Percentiles rank a stretch among this genome's conserved stretches.
Evolutionary conservation across 192 early-diverging fungal genomes (phyloP).

Genomic region (Coemansia javaensis): DNA sequence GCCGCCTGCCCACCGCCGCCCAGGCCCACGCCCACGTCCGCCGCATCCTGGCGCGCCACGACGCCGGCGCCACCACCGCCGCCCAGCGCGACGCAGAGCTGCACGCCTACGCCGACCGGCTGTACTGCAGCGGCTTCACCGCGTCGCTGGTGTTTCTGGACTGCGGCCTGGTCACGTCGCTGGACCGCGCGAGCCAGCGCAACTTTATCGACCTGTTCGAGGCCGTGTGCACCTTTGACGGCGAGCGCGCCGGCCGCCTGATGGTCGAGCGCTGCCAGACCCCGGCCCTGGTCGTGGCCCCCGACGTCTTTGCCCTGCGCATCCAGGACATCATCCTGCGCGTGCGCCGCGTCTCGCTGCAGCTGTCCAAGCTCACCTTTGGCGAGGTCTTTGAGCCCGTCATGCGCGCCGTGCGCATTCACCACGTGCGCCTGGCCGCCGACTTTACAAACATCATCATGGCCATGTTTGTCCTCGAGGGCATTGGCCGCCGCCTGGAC

Average conservation of each 20-base stretch:
- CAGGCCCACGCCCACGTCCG: slow-evolving; percentile 34
- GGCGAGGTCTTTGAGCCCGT: slow-evolving; percentile 75
- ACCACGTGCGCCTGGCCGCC: slow-evolving; percentile 90
- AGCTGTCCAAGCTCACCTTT: slow-evolving; percentile 76
- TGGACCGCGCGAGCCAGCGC: slow-evolving; percentile 65
- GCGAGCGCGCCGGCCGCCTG: slow-evolving; percentile 69
- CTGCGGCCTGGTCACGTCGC: slow-evolving; percentile 79
- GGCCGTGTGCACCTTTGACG: slow-evolving; percentile 84
- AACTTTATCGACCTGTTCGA: slow-evolving; percentile 92
- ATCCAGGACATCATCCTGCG: slow-evolving; percentile 74
- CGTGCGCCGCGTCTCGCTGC: slow-evolving; percentile 66
- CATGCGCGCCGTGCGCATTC: slow-evolving; percentile 79
- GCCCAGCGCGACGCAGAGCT: slow-evolving; percentile 12
- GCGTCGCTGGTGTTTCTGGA: slow-evolving; percentile 84
- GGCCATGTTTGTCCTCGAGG: slow-evolving; percentile 88
- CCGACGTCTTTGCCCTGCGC: slow-evolving; percentile 72
- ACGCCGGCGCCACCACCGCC: slow-evolving; percentile 10
- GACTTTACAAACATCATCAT: slow-evolving; percentile 94
- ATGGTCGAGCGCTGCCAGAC: slow-evolving; percentile 84
- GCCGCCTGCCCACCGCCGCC: slow-evolving; percentile 13
- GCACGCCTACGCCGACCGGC: slow-evolving; percentile 26
- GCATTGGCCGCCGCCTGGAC: slow-evolving; percentile 86
- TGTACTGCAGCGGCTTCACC: slow-evolving; percentile 66
- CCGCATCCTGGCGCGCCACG: slow-evolving; percentile 13
- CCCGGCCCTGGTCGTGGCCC: slow-evolving; percentile 65